These are phyloP conservation scores for Eimeria tenella DNA, from an alignment of 169 alveolate genomes.

Conservation along the genomic window DNA sequence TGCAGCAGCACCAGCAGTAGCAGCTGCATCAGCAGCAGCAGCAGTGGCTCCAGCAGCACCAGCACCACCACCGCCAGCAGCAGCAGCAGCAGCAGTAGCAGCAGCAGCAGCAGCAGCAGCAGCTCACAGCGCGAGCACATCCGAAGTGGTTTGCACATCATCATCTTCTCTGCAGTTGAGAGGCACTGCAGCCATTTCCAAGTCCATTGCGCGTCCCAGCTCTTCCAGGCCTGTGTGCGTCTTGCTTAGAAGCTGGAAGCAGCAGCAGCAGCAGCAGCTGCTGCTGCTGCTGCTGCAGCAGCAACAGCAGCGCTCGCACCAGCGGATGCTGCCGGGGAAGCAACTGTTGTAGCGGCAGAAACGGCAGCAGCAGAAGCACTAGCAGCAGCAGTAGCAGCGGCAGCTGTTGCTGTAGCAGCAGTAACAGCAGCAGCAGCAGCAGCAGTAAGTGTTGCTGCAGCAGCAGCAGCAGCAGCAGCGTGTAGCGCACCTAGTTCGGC, in stretches of 20 bases:
- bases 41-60: neutral
- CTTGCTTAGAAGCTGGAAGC: too few species aligned
- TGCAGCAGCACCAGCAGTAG: conserved; percentile 4
- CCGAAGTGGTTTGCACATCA: conserved; percentile 68
- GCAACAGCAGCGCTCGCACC: too few species aligned
- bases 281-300: neutral
- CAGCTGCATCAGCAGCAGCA: neutral
- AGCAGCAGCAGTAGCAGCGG: conserved; percentile 44
- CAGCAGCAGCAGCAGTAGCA: neutral
- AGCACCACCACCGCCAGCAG: neutral
- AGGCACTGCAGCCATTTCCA: conserved; percentile 71
- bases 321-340: neutral
- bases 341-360: neutral
- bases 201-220: conserved; percentile 57
- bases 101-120: neutral
- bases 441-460: neutral
- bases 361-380: conserved; percentile 15
- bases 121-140: neutral
- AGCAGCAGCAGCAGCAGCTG: too few species aligned
- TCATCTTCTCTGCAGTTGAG: conserved; percentile 70
- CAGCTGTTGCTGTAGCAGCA: conserved; percentile 34
- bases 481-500: neutral
- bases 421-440: conserved; percentile 4
- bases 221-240: conserved; percentile 25
- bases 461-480: conserved; percentile 1